A percentile compares a stretch with the other conserved stretches of the same genome.
phyloP scores from a whole-genome alignment of 2,329 filamentous ascomycete genomes.

The Exophiala spinifera region DNA sequence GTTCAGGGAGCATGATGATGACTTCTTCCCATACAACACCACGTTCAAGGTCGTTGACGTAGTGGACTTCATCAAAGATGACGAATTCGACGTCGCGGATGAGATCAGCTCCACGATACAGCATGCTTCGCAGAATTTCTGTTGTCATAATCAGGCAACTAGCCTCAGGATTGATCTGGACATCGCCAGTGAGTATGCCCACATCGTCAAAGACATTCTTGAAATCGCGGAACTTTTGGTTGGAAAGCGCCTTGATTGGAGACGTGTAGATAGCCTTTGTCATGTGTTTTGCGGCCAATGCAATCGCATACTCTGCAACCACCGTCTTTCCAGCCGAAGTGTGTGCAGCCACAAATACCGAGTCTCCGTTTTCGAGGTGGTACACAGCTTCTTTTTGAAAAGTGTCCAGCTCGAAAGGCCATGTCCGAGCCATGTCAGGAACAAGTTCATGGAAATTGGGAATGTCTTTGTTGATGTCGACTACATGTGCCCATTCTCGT shows the following conservation, averaged over 20 bases:
- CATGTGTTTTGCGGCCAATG: slow-evolving; percentile 95
- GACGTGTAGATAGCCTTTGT: slow-evolving; percentile 99
- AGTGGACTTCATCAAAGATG: slow-evolving; percentile 98
- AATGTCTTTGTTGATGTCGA: slow-evolving; percentile 89
- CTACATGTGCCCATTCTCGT: slow-evolving; percentile 96
- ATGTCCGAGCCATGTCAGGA: slow-evolving; percentile 91
- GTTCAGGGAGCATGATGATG: slow-evolving; percentile 98
- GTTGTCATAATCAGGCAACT: slow-evolving; percentile 99
- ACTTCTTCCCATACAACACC: slow-evolving; percentile 99
- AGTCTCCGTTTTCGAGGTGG: slow-evolving; percentile 92
- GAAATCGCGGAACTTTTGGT: slow-evolving; percentile 98
- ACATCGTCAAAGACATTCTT: slow-evolving; percentile 83
- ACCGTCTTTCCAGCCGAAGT: slow-evolving; percentile 98
- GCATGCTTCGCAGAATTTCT: slow-evolving; percentile 95
- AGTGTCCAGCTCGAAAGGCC: slow-evolving; percentile 95
- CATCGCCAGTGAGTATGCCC: slow-evolving; percentile 93
- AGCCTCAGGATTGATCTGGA: slow-evolving; percentile 95
- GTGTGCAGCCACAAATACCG: slow-evolving; percentile 95
- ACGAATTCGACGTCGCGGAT: slow-evolving; percentile 98
- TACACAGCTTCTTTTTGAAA: slow-evolving; percentile 99
- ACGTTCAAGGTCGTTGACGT: slow-evolving; percentile 92
- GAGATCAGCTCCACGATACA: slow-evolving; percentile 91
- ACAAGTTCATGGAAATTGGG: slow-evolving; percentile 92
- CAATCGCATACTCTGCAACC: slow-evolving; percentile 96
- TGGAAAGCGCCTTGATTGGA: slow-evolving; percentile 96